phyloP scores from a whole-genome alignment of 1,284 basidiomycete species.

The Tetrapyrgos nigripes region DNA sequence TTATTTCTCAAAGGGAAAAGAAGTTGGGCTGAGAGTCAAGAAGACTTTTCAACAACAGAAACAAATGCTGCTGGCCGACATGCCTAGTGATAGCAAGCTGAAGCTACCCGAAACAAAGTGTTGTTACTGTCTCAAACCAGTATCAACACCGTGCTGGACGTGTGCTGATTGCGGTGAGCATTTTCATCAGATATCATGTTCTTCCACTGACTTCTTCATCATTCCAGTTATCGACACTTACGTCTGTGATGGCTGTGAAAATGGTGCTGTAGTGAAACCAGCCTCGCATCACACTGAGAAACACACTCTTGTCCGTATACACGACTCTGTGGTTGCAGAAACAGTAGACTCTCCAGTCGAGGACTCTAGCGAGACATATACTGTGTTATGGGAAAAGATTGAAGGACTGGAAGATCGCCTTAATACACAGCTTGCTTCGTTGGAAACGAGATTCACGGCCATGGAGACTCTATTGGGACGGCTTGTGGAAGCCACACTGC shows the following conservation, averaged over 20 bases:
- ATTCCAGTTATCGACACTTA: slow-evolving; percentile 6
- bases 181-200: background rate
- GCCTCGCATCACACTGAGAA: background rate
- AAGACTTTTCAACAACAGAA: background rate
- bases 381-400: background rate
- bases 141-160: slow-evolving; percentile 11
- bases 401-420: background rate
- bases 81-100: background rate
- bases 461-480: background rate
- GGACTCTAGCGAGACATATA: background rate
- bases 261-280: background rate
- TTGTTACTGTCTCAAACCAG: slow-evolving; percentile 10
- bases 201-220: background rate
- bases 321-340: background rate
- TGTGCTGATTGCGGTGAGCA: slow-evolving; percentile 11
- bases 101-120: slow-evolving; percentile 1
- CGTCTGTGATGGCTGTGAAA: slow-evolving; percentile 12
- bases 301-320: slow-evolving; percentile 7
- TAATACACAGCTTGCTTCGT: background rate
- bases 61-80: background rate
- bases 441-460: background rate
- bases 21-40: background rate
- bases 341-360: background rate
- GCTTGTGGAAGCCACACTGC: background rate
- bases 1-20: slow-evolving; percentile 21